Evolutionary conservation across 148 eudicot genomes (phyloP).

Genomic region (Fallopia convolvulus): DNA sequence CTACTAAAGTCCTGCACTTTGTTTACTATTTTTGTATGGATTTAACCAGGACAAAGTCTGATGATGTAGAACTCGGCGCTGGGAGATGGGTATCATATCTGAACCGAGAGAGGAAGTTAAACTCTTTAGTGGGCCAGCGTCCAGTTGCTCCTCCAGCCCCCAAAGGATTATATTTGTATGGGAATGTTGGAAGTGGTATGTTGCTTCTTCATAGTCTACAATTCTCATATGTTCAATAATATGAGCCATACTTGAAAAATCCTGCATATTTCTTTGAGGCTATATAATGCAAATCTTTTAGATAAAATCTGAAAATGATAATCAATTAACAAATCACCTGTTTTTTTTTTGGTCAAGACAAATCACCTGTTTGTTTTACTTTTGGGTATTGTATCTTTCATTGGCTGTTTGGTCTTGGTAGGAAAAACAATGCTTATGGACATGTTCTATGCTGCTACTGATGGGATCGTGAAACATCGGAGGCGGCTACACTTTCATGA

Average conservation of each 20-base stretch:
- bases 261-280: neutral
- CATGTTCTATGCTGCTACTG: slow-evolving; percentile 83
- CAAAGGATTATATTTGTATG: slow-evolving; percentile 87
- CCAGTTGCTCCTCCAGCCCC: slow-evolving; percentile 88
- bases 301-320: neutral
- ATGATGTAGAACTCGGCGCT: slow-evolving; percentile 72
- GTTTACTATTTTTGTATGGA: neutral
- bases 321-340: neutral
- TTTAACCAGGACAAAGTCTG: slow-evolving; percentile 43
- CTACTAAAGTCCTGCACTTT: neutral
- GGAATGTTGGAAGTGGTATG: slow-evolving; percentile 97
- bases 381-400: neutral
- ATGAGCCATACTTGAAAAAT: neutral
- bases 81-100: slow-evolving; percentile 97
- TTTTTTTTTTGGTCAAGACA: too few relatives aligned
- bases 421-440: slow-evolving; percentile 99
- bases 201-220: slow-evolving; percentile 9
- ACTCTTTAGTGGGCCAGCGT: slow-evolving; percentile 61
- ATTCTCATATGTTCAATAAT: neutral
- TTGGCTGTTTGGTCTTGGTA: slow-evolving; percentile 15
- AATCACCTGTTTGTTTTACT: too few relatives aligned
- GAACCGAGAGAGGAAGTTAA: slow-evolving; percentile 78
- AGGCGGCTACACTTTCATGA: slow-evolving; percentile 95
- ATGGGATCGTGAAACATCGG: slow-evolving; percentile 80
- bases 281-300: neutral